Evolutionary conservation across 176 grass and related monocot species (phyloP), one percentile per base, ranked within the genome.

Genomic region (Aegilops tauschii): DNA sequence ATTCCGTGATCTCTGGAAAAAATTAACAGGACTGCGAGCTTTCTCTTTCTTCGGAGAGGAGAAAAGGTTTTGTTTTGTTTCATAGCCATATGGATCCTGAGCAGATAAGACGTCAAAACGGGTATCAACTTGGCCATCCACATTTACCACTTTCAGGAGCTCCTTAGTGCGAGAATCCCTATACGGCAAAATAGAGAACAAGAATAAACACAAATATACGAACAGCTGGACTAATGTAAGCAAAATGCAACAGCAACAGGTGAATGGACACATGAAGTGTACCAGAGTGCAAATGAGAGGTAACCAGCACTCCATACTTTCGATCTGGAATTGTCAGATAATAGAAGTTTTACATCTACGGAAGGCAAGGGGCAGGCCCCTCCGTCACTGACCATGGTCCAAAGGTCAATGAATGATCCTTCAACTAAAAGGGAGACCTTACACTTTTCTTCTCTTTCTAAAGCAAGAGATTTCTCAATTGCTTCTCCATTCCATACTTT

Each of bases 291-390:
- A 82, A 94, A 88, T 81, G 92, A 92, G 82, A 97, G 80, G 82
- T 86, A 88, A 92, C 92, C 92, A 84, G 82, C 94, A 88, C 85
- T 93, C 94, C 94, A 97, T 66, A 97, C 85, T 89, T 92, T 94
- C 81, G 90, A 97, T 84, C 92, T 93, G 86, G 89, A 93, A 97
- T 92, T 92, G 88, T 97, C 94, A 84, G 89, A 97, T 79, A 94
- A 84, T 65, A 97, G 86, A 90, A 90, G 84, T 93, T 93, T 94
- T 70, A 97, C 87, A 94, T 97, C 94, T 83, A 97, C 70, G 2
- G 89, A 81, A 82, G 94, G 94, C 77, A 97, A 90, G 58, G 85
- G 89, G 78, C 82, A 94, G 78, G 71, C 81, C 78, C 92, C 90
- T 88, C 89, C 91, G 45, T 90, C 90, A 87, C 89, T 90, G 85